These are phyloP conservation scores for Phytopythium vexans DNA, from an alignment of 352 stramenopile species.

Conservation along the genomic window DNA sequence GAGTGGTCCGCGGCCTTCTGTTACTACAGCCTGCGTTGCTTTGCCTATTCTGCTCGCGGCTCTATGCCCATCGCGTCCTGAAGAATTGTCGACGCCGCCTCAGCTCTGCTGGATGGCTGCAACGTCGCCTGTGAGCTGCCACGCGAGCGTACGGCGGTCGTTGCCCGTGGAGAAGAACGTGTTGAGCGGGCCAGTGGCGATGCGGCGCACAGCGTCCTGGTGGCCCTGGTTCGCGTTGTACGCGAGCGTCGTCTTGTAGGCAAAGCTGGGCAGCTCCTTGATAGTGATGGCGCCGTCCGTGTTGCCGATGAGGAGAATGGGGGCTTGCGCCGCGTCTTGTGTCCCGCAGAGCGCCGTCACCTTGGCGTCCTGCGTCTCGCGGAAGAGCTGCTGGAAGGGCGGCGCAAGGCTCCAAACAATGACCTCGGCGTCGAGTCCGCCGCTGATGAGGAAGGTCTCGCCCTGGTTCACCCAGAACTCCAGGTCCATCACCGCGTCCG, in stretches of 20 bases:
- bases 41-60: no score
- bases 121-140: constrained; percentile 80
- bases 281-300: constrained; percentile 74
- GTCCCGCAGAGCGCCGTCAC: constrained; percentile 74
- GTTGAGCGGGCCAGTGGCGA: constrained; percentile 66
- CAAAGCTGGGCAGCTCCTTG: constrained; percentile 81
- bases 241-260: constrained; percentile 78
- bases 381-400: constrained; percentile 79
- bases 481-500: constrained; percentile 81
- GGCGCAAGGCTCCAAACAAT: constrained; percentile 80
- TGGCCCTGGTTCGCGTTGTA: constrained; percentile 65
- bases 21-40: no score
- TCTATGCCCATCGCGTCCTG: no score
- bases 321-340: constrained; percentile 55
- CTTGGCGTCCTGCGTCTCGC: constrained; percentile 74
- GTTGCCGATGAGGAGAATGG: constrained; percentile 76
- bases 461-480: constrained; percentile 85
- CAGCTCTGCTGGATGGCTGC: constrained; percentile 65
- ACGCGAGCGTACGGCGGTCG: constrained; percentile 82
- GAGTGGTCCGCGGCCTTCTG: no score
- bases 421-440: constrained; percentile 75
- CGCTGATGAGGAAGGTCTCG: constrained; percentile 86
- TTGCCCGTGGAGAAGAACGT: constrained; percentile 83
- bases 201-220: constrained; percentile 72
- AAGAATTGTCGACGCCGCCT: constrained; percentile 1